A percentile compares a stretch with the other conserved stretches of the same genome.
Evolutionary conservation across 306 rosid genomes (phyloP).

Genomic region (Rosa rugosa): DNA sequence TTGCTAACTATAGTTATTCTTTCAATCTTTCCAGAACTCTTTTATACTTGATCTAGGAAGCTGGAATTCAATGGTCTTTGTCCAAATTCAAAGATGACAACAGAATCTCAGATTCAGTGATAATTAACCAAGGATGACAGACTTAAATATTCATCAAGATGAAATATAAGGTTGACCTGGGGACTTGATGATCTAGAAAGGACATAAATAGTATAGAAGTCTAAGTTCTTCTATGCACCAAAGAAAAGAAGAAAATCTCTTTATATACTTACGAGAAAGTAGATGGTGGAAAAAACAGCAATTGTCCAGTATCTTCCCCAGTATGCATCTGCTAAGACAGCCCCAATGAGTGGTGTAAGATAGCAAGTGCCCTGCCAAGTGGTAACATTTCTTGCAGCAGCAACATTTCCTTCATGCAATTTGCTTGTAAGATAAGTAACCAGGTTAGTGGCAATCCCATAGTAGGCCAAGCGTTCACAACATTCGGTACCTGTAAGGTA

Average conservation of each 20-base stretch:
- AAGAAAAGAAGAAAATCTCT: slow-evolving; percentile 6
- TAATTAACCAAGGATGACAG: background rate
- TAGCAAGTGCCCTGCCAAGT: slow-evolving; percentile 99
- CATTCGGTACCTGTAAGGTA: slow-evolving; percentile 71
- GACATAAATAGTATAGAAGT: background rate
- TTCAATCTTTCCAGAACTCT: background rate
- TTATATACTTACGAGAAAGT: slow-evolving; percentile 64
- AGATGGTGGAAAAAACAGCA: slow-evolving; percentile 71
- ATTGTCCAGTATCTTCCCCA: slow-evolving; percentile 99
- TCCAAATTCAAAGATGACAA: background rate
- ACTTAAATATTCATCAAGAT: background rate
- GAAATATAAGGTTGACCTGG: background rate
- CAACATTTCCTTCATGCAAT: slow-evolving; percentile 81
- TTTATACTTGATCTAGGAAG: background rate
- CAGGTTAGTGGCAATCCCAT: slow-evolving; percentile 88
- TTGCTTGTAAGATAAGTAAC: slow-evolving; percentile 87
- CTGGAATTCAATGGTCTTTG: too few relatives aligned
- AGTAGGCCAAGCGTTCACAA: slow-evolving; percentile 94
- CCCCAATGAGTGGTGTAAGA: slow-evolving; percentile 96
- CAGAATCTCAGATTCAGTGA: background rate
- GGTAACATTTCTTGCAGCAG: slow-evolving; percentile 93
- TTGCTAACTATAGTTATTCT: background rate
- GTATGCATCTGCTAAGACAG: slow-evolving; percentile 89
- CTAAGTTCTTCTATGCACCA: background rate
- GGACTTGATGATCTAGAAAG: background rate